Conservation (phyloP, 2,329 filamentous ascomycete species). For the Cryphonectria nitschkei region DNA sequence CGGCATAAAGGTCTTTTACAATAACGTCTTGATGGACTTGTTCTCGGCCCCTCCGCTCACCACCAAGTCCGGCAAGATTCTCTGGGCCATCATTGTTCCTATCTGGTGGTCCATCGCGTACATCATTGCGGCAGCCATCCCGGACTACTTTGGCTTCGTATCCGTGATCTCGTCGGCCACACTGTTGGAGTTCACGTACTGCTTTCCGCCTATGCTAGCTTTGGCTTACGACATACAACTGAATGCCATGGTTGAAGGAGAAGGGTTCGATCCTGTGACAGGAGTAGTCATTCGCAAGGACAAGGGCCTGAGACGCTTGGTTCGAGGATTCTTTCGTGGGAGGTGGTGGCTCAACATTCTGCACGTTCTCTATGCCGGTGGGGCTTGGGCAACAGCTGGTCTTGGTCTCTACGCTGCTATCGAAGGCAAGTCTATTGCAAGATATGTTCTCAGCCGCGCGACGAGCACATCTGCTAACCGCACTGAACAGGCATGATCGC, state of each 20-base stretch:
- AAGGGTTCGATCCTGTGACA: slow-evolving; percentile 14
- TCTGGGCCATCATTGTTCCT: slow-evolving; percentile 53
- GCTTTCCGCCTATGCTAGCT: slow-evolving; percentile 15
- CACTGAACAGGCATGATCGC: slow-evolving; percentile 16
- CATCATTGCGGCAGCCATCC: slow-evolving; percentile 15
- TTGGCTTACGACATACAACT: slow-evolving; percentile 16
- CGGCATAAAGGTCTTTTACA: slow-evolving; percentile 55
- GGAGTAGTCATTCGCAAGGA: slow-evolving; percentile 8
- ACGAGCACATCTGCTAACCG: background rate
- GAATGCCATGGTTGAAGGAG: background rate
- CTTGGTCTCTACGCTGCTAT: slow-evolving; percentile 22
- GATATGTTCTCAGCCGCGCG: background rate
- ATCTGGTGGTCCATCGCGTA: slow-evolving; percentile 32
- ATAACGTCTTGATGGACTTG: slow-evolving; percentile 52
- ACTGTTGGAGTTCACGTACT: slow-evolving; percentile 9
- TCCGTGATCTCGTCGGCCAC: slow-evolving; percentile 13
- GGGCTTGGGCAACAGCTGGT: slow-evolving; percentile 16
- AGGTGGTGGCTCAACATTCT: slow-evolving; percentile 15
- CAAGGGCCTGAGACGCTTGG: slow-evolving; percentile 4
- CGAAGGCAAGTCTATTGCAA: slow-evolving; percentile 6
- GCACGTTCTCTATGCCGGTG: slow-evolving; percentile 9
- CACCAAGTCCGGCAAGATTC: slow-evolving; percentile 48
- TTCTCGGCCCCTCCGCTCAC: slow-evolving; percentile 52
- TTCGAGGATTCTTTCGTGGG: slow-evolving; percentile 5
- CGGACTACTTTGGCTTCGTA: slow-evolving; percentile 16